Conservation (phyloP, 176 grass and related monocot species). For the Carex cristatella region DNA sequence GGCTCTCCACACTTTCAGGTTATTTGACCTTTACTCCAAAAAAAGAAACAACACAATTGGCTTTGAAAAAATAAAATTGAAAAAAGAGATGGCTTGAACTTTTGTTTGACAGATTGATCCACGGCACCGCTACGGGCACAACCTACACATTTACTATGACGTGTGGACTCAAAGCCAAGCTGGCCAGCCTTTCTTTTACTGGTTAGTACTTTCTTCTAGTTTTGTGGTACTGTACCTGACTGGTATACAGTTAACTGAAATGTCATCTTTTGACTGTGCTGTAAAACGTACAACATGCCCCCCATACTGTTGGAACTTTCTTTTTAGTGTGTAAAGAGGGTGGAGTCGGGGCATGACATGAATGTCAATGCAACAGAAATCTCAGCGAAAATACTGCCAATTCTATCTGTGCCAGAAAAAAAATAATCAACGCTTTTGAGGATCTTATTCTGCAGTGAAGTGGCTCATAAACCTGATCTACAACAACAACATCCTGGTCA, state of each 20-base stretch:
- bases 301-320: not conserved
- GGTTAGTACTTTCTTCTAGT: slow-evolving; percentile 38
- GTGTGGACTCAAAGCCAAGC: slow-evolving; percentile 66
- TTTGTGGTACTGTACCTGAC: not conserved
- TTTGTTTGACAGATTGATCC: slow-evolving; percentile 62
- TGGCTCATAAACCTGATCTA: not conserved
- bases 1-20: not conserved
- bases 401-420: not conserved
- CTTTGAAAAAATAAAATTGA: slow-evolving; percentile 13
- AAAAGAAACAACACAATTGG: not conserved
- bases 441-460: not conserved
- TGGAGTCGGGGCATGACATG: not conserved
- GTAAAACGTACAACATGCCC: not conserved
- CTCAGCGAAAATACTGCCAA: not conserved
- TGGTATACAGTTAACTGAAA: not conserved
- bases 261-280: not conserved
- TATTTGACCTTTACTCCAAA: not conserved
- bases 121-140: slow-evolving; percentile 86
- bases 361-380: not conserved
- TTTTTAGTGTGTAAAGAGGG: not conserved
- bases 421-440: not conserved
- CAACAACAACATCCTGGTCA: not conserved
- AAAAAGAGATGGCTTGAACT: not conserved
- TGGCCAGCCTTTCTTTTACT: slow-evolving; percentile 97
- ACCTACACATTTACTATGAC: slow-evolving; percentile 83